Conservation (phyloP, 2,329 filamentous ascomycete genomes). For the Pseudogymnoascus sp. region DNA sequence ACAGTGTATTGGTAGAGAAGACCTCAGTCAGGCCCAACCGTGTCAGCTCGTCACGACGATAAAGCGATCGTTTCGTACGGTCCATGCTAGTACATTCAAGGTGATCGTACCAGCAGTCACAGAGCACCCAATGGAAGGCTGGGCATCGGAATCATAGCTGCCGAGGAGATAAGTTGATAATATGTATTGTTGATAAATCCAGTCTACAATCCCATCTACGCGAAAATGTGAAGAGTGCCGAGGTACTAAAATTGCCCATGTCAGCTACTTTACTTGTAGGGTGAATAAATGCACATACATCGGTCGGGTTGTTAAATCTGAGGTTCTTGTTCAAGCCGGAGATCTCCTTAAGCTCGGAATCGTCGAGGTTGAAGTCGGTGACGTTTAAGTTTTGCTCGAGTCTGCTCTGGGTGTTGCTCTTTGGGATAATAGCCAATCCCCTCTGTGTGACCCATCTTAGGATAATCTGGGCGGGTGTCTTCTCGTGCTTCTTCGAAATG, state of each 20-base stretch:
- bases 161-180: neutral
- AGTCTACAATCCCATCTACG: constrained; percentile 28
- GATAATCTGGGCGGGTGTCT: constrained; percentile 71
- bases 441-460: constrained; percentile 83
- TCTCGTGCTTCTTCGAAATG: constrained; percentile 62
- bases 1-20: neutral
- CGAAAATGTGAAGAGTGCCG: constrained; percentile 45
- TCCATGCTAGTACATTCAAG: neutral
- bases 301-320: constrained; percentile 70
- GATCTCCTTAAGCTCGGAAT: constrained; percentile 61
- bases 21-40: neutral
- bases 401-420: constrained; percentile 52
- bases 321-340: constrained; percentile 55
- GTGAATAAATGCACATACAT: constrained; percentile 42
- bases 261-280: constrained; percentile 8
- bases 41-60: neutral
- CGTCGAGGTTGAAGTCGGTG: constrained; percentile 55
- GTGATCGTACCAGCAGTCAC: neutral
- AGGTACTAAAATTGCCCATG: constrained; percentile 33
- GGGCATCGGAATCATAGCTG: neutral
- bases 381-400: constrained; percentile 62
- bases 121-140: no score
- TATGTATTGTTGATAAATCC: constrained; percentile 8
- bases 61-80: constrained; percentile 1
- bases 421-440: constrained; percentile 73